These are phyloP conservation scores for Cryptomeria japonica DNA, from an alignment of 75 land plant species.

Conservation along the genomic window DNA sequence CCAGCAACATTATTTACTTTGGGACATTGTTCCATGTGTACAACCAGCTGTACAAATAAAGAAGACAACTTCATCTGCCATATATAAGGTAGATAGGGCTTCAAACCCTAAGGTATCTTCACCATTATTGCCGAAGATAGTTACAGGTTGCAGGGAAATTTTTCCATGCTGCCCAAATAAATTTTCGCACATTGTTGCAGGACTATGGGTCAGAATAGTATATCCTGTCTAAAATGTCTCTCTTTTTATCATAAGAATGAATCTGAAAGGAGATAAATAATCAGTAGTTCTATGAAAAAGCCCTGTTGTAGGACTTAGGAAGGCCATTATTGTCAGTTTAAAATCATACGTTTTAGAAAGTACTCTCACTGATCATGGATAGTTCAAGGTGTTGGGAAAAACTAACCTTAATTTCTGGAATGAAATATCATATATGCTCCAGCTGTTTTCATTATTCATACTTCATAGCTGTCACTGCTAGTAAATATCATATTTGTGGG, in stretches of 20 bases:
- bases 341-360: neutral
- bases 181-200: too few species aligned
- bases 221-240: too few species aligned
- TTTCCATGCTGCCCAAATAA: too few species aligned
- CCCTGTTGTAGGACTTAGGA: neutral
- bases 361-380: neutral
- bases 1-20: too few species aligned
- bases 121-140: too few species aligned
- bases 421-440: neutral
- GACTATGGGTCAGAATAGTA: too few species aligned
- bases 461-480: neutral
- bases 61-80: too few species aligned
- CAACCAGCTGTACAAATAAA: too few species aligned
- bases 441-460: neutral
- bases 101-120: too few species aligned
- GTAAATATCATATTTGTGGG: neutral
- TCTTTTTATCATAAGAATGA: neutral
- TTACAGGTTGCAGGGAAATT: too few species aligned
- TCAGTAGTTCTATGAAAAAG: neutral
- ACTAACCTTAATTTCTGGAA: neutral
- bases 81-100: too few species aligned
- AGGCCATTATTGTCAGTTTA: neutral
- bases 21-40: too few species aligned
- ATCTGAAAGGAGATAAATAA: neutral
- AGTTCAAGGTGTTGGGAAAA: neutral